Base-by-base conservation (phyloP, 441 rosid species). In the Gossypium trilobum region DNA sequence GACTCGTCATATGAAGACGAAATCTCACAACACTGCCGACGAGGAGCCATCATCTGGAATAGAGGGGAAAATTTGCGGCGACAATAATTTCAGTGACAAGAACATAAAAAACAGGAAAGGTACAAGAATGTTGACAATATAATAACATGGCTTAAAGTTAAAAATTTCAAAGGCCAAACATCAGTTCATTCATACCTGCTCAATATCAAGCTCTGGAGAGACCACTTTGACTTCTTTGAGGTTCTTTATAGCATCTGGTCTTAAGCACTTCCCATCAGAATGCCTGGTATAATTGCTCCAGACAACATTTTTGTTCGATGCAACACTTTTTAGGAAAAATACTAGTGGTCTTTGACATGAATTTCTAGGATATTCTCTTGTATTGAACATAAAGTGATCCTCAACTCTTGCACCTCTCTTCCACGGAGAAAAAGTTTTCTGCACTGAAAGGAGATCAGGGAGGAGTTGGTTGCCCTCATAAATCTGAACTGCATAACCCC, bases 401-500 rank as follows among this genome's bases (percentile, higher is more conserved):
- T 77, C 80, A 16, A 75, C 83, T 0, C 73, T 85, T n/a, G 78
- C 64, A 68, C 88, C 80, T 80, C 92, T 89, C 80, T 84, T 89
- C 98, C 97, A 92, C 2, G 97, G 84, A 0, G 73, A 51, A 75
- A 94, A 94, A 6, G 97, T 85, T 83, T 82, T 89, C 77, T 86
- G 92, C 55, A 79, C 13, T 4, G 87, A 72, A 58, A 94, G 85
- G 63, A 92, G 91, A 81, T 87, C 92, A 0, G 97, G 97, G 54
- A 94, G 94, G 39, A 87, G 86, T 63, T 77, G 78, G 70, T 92
- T 87, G 44, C 95, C 91, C 77, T 90, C 91, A 39, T 84, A 84
- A 51, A 92, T 88, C 88, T 86, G 92, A 82, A 94, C 51, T 4
- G 95, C 92, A 73, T 92, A 92, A 39, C 97, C 97, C 98, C 97